Conservation (phyloP, 495 filamentous ascomycete genomes). For the Annulohypoxylon maeteangense region DNA sequence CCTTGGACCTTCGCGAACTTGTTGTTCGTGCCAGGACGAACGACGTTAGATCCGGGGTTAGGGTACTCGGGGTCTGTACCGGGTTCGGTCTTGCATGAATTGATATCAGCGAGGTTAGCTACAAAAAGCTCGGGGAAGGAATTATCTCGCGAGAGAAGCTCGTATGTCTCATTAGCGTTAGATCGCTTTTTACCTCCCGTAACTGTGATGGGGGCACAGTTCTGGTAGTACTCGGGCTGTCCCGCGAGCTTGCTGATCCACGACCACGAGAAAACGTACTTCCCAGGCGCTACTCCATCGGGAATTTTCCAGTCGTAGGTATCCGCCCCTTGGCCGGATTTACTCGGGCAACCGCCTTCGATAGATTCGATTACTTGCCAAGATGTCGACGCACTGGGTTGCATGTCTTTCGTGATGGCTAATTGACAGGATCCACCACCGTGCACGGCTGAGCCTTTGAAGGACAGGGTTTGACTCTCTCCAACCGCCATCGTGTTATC, state of each 20-base stretch:
- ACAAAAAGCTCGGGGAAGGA: constrained; percentile 82
- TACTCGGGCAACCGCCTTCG: constrained; percentile 79
- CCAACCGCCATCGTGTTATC: constrained; percentile 65
- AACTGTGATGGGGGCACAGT: constrained; percentile 42
- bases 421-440: constrained; percentile 91
- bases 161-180: constrained; percentile 53
- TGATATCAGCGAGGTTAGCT: constrained; percentile 70
- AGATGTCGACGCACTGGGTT: constrained; percentile 63
- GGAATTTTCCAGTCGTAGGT: constrained; percentile 69
- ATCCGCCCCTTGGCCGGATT: constrained; percentile 53
- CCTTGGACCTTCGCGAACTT: constrained; percentile 32
- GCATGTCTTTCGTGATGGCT: constrained; percentile 77
- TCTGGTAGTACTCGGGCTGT: constrained; percentile 66
- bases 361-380: constrained; percentile 88
- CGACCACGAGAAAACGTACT: constrained; percentile 77
- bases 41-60: constrained; percentile 66
- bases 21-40: constrained; percentile 45
- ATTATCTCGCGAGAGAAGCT: constrained; percentile 56
- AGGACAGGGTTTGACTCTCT: constrained; percentile 61
- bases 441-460: constrained; percentile 75
- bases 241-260: constrained; percentile 40
- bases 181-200: constrained; percentile 24
- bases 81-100: constrained; percentile 65
- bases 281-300: constrained; percentile 63
- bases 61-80: constrained; percentile 62